Evolutionary conservation across 257 asterid species (phyloP), one percentile per base, ranked within the genome.

Genomic region (Solanum pennellii): DNA sequence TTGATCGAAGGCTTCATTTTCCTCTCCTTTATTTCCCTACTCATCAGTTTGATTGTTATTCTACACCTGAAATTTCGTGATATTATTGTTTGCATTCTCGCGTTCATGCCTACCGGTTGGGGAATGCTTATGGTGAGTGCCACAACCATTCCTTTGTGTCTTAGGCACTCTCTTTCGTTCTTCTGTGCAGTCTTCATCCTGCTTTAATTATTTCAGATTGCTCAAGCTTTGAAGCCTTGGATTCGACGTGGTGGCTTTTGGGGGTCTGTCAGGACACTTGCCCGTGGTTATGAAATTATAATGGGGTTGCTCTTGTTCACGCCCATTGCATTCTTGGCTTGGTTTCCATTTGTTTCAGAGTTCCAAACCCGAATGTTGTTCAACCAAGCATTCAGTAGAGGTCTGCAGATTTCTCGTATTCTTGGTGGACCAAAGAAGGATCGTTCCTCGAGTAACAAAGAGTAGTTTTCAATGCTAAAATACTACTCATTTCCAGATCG

Each of bases 321-420:
- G 5, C 99, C 99, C 0, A 98, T 96, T 3, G 98, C 99, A 6
- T 96, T 96, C 95, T 87, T 95, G 94, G 99, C 99, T 18, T 96
- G 99, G 99, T 96, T 96, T 91, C 99, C 99, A 11, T 96, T 96
- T n/a, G 99, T 96, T 77, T 96, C 99, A 0, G 99, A 96, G 91
- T 96, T 96, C 89, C 99, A 96, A 90, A 96, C 99, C 1, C 93
- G 99, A 20, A 96, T 96, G 99, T 87, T 96, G 89, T 96, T 96
- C 94, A 96, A 96, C 93, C 99, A 96, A 91, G 99, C 99, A 74
- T 96, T 96, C 85, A 96, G 99, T 89, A 88, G 99, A 90, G 99
- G 99, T 91, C 92, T 96, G 92, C 99, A 96, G 89, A 95, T 96
- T 73, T 96, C 99, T 74, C 99, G 99, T 91, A 96, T 96, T 87